Evolutionary conservation across 306 rosid species (phyloP), one percentile per base, ranked within the genome.

Genomic region (Pachyrhizus erosus): DNA sequence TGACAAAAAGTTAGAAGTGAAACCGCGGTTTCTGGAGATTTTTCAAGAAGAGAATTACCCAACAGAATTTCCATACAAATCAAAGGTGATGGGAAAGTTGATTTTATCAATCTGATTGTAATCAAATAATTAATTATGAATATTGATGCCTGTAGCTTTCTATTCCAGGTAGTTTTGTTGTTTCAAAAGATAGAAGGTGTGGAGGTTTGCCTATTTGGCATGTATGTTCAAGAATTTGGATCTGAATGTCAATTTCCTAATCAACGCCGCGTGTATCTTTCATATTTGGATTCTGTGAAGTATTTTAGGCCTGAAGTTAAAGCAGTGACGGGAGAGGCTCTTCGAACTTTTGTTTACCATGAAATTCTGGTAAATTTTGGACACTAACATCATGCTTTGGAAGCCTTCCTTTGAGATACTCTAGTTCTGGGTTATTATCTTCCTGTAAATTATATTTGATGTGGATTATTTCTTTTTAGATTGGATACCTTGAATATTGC

Each of bases 221-320:
- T 96, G 99, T 96, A 93, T 68, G 99, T 96, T 72, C 99, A 96
- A 89, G 99, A 96, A 86, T 96, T 96, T 93, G 98, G 99, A 85
- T 87, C 99, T 24, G 98, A 96, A 87, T 74, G 86, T 42, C 97
- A 93, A 43, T 92, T 91, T 73, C 99, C 99, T 61, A 96, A 96
- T 78, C 98, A 93, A 87, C 99, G 99, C 2, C 92, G 99, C 27
- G 99, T 96, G 17, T 93, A 96, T 90, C 94, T 96, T 73, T 96
- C 99, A 12, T 96, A 96, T 87, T 86, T 96, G 72, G 99, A 96
- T 70, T 96, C 99, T 52, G 98, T 96, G 40, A 96, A 96, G 97
- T 96, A 96, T 84, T 96, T 96, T 80, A 89, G 98, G 83, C 99
- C 97, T 37, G 99, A 96, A 76, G 84, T 96, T 70, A 96, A 92